Base-by-base conservation (phyloP, 371 early-diverging fungal genomes). In the Mucor sp. region DNA sequence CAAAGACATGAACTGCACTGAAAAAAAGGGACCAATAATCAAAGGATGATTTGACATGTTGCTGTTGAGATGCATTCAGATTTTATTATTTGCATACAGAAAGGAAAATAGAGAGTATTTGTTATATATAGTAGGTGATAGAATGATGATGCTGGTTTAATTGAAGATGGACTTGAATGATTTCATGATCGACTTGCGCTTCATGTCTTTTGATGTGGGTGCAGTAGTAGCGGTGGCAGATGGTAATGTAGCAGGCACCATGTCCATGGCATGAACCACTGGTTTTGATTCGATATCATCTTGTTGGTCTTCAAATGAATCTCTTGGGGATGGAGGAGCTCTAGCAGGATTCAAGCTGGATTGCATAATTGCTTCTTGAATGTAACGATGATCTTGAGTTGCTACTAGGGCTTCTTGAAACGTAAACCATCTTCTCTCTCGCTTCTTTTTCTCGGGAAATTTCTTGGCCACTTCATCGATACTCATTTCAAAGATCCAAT, bases 391-490 rank as follows among this genome's bases (percentile, higher is more conserved):
- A 12, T 50, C 60, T 47, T 57, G 44, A 15, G 68, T 68, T 14
- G 65, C 72, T 35, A 68, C 33, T 32, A 72, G 33, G 2, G 72
- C 62, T 56, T 72, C 72, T 35, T 72, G 56, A 44, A 65, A 68
- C 19, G 69, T 62, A 32, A 72, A 72, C 86, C 85, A 86, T 59
- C 81, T 69, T 68, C 86, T 71, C 58, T 80, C 78, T 41, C 86
- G 75, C 70, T 85, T 82, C 71, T 79, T 77, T 69, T 70, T 80
- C 67, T 86, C 86, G 8, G 86, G 86, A 72, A 79, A 86, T 35
- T 61, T 72, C 32, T 83, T 82, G 56, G 74, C 75, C 25, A 86
- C 69, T 62, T 71, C 74, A 6, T 83, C 76, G 6, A 86, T 84
- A 23, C 77, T 72, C 84, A 86, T 77, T 60, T 85, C 86, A 66